Evolutionary conservation across 768 basidiomycete genomes (phyloP), one percentile per base, ranked within the genome.

Genomic region (Termitomyces bulborhizus): DNA sequence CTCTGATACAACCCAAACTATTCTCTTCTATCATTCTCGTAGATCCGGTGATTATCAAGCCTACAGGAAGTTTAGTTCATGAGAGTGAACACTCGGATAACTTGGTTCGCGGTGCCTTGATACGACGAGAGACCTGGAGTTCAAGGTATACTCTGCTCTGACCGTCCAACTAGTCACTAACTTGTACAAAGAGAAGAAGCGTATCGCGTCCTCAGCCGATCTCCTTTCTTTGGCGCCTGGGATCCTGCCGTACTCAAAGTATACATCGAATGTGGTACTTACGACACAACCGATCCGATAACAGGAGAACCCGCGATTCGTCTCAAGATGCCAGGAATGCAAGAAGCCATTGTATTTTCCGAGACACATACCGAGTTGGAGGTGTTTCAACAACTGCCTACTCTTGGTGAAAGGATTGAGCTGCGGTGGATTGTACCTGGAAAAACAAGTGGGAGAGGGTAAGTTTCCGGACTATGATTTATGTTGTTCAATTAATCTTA

Each of bases 21-120:
- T 94, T 93, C 71, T 75, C 82, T 32, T 80, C 81, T 0, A 70
- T 96, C 39, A 70, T 90, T 41, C 77, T 95, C 24, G 68, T 93
- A 27, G 94, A 97, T 65, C 91, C 94, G 0, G 81, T 95, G 65
- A 81, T 90, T 37, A 50, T 72, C 40, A 68, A 69, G 45, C 69
- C 54, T 6, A 54, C 46, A 48, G 61, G 37, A 57, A 55, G 15
- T 46, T 42, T 36, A 48, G 41, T 42, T n/a, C 29, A 52, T 11
- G 32, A 55, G 26, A 58, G 57, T 47, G 36, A 47, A 13, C 55
- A 60, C 5, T 56, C 59, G 31, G 55, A 66, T 21, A 50, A 55
- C 16, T 62, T 78, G 6, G 63, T 75, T 1, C 37, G 61, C 1
- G 78, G 76, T 6, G 84, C 89, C 2, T 67, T 93, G 18, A 59